Evolutionary conservation across 2,329 filamentous ascomycete species (phyloP), one percentile per base, ranked within the genome.

Genomic region (Blastomyces gilchristii): DNA sequence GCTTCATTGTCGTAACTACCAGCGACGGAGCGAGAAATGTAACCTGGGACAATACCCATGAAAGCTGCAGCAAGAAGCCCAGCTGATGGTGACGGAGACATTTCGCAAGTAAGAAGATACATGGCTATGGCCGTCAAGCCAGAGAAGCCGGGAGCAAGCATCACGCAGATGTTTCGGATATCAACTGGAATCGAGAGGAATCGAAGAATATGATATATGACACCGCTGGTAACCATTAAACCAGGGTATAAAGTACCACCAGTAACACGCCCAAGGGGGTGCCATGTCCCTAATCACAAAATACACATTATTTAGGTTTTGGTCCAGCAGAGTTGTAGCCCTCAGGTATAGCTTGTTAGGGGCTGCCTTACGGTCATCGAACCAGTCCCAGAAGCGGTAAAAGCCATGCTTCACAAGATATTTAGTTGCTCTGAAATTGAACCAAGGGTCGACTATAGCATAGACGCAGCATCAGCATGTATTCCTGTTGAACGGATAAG

Each of bases 301-400:
- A 65, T 39, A 60, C 64, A 58, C 62, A 62, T 64, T 62, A 60
- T 52, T 52, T 54, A 41, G 39, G 25, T 18, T 45, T 53, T 22
- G 34, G 25, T 14, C 57, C 18, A 58, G 47, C 41, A 25, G 25
- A 37, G 6, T 59, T 25, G 34, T 41, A 59, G 25, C 57, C 47
- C 59, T 52, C 25, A 12, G 28, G 25, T 14, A 39, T 53, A 61
- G 28, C 18, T 31, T 28, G 22, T 47, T 7, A 25, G 25, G 43
- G 37, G 22, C n/a, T 37, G 49, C 75, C 85, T 67, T 81, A 87
- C 94, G 87, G 82, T 99, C 94, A 78, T 99, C 94, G 74, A 99
- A 99, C 94, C 94, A 99, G 77, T 99, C 93, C 94, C 94, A 99
- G 76, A 99, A 99, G 77, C 89, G 91, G 78, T 96, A 95, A 80